Conservation (phyloP, 1,284 basidiomycete genomes). For the Fistulina hepatica region DNA sequence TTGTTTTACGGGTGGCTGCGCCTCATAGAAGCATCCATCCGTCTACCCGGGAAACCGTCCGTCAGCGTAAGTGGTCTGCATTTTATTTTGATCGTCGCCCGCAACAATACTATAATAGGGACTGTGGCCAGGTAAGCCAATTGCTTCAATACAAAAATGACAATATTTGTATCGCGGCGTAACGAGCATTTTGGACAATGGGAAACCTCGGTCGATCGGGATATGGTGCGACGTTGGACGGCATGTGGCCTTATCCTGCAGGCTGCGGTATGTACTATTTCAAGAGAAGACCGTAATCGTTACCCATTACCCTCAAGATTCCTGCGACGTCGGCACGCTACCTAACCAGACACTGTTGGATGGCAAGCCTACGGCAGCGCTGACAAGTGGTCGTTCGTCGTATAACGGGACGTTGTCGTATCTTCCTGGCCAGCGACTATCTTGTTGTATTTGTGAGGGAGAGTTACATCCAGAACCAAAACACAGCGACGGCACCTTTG, state of each 20-base stretch:
- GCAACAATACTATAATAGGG: conserved; percentile 43
- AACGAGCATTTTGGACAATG: conserved; percentile 14
- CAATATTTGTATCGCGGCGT: too few species aligned
- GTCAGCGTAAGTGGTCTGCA: not conserved
- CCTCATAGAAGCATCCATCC: not conserved
- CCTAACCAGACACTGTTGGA: conserved; percentile 1
- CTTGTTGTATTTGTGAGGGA: conserved; percentile 47
- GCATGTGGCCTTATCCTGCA: conserved; percentile 40
- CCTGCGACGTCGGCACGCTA: conserved; percentile 5
- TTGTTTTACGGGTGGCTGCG: conserved; percentile 15
- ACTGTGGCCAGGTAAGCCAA: conserved; percentile 62
- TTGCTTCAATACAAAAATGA: too few species aligned
- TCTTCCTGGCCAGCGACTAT: conserved; percentile 40
- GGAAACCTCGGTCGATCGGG: conserved; percentile 18
- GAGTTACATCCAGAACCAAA: conserved; percentile 51
- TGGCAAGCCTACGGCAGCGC: conserved; percentile 10
- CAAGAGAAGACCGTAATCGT: not conserved
- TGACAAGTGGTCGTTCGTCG: too few species aligned
- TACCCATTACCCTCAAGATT: conserved; percentile 3
- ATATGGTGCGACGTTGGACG: conserved; percentile 22
- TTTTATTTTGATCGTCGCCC: too few species aligned
- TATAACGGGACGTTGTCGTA: conserved; percentile 3
- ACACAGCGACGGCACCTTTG: conserved; percentile 40
- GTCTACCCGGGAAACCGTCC: not conserved
- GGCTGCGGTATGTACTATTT: not conserved